Conservation (phyloP, 345 rosid genomes). For the Eucalyptus grandis region DNA sequence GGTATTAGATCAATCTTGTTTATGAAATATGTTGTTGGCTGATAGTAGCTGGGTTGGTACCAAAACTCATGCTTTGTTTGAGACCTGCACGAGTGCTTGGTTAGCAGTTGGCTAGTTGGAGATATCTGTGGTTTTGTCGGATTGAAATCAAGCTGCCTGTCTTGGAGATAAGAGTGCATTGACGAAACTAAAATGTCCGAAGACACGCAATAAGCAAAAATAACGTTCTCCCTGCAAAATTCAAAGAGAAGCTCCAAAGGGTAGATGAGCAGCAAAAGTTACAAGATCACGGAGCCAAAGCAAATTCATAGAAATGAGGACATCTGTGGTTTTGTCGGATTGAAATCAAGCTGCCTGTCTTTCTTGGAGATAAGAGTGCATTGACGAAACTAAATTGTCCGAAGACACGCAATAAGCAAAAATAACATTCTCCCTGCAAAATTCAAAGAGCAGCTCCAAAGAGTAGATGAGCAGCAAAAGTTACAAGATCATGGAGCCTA, state of each 20-base stretch:
- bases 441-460: too few species aligned
- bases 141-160: too few species aligned
- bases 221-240: too few species aligned
- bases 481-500: background rate
- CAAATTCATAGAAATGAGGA: background rate
- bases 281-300: background rate
- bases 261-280: background rate
- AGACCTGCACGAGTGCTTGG: background rate
- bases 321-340: too few species aligned
- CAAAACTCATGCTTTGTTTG: background rate
- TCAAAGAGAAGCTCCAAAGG: background rate
- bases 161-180: background rate
- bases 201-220: too few species aligned
- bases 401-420: too few species aligned
- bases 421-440: too few species aligned
- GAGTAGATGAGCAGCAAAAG: background rate
- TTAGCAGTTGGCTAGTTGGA: background rate
- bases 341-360: too few species aligned
- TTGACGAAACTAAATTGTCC: too few species aligned
- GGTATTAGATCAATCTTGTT: background rate
- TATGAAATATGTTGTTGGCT: background rate
- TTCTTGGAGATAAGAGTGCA: background rate
- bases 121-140: background rate
- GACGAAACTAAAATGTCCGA: too few species aligned
- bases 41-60: background rate